Evolutionary conservation across 2,329 filamentous ascomycete genomes (phyloP).

Genomic region (Alternaria solani): DNA sequence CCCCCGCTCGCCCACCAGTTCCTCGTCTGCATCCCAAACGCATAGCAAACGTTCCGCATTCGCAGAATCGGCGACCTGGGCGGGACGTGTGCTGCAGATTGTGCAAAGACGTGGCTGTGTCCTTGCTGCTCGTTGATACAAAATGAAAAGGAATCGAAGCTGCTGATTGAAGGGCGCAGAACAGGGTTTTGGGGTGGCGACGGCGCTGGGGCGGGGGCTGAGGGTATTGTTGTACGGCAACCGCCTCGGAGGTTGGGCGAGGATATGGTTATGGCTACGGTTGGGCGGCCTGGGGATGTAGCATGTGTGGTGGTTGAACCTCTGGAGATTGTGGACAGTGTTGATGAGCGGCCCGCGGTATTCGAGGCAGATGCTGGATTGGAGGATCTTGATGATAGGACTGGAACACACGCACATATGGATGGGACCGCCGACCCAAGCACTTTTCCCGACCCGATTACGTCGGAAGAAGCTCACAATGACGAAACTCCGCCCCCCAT

Average conservation of each 20-base stretch:
- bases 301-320: background rate
- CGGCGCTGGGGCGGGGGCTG: background rate
- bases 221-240: slow-evolving; percentile 1
- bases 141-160: slow-evolving; percentile 4
- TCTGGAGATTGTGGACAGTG: background rate
- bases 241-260: background rate
- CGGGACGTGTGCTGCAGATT: background rate
- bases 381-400: background rate
- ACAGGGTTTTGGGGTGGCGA: slow-evolving; percentile 2
- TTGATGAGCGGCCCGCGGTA: background rate
- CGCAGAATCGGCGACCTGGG: background rate
- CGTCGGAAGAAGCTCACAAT: background rate
- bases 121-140: slow-evolving; percentile 7
- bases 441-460: background rate
- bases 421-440: background rate
- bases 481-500: background rate
- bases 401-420: background rate
- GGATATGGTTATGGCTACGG: background rate
- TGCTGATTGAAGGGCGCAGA: background rate
- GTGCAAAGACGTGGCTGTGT: slow-evolving; percentile 2
- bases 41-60: background rate
- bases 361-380: background rate
- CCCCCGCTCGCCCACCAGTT: slow-evolving; percentile 1
- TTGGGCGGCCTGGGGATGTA: background rate
- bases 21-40: background rate